Percentiles rank a stretch among this genome's conserved stretches.
Evolutionary conservation across 352 stramenopile species (phyloP).

Genomic region (Phytophthora litchii): DNA sequence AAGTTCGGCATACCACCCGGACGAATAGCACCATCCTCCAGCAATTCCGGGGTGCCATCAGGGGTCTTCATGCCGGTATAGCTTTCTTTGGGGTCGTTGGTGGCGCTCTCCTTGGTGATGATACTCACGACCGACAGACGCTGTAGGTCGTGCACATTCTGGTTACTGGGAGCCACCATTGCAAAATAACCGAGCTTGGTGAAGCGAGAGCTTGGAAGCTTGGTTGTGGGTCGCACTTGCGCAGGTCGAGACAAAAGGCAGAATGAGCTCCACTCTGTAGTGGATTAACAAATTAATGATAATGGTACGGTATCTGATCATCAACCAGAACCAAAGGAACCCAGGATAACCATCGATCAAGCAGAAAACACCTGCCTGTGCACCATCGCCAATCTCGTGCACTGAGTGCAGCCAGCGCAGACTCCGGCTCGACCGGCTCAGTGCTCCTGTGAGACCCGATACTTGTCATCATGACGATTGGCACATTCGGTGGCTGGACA

Average conservation of each 20-base stretch:
- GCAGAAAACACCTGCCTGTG: slow-evolving; percentile 14
- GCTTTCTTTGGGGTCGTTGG: slow-evolving; percentile 29
- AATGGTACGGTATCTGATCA: too few relatives aligned
- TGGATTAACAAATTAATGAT: slow-evolving; percentile 25
- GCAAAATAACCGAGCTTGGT: slow-evolving; percentile 8
- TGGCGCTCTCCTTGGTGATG: slow-evolving; percentile 31
- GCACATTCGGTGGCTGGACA: slow-evolving; percentile 12
- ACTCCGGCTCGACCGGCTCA: slow-evolving; percentile 20
- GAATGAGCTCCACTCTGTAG: slow-evolving; percentile 22
- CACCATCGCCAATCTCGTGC: slow-evolving; percentile 26
- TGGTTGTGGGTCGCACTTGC: slow-evolving; percentile 14
- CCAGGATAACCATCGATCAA: slow-evolving; percentile 8
- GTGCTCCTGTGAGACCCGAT: slow-evolving; percentile 15
- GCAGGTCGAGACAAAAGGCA: slow-evolving; percentile 19
- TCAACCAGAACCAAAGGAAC: too few relatives aligned
- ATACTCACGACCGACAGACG: slow-evolving; percentile 46
- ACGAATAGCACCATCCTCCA: slow-evolving; percentile 47
- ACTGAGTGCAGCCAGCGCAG: slow-evolving; percentile 28
- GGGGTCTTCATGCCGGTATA: slow-evolving; percentile 44
- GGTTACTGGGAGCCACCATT: slow-evolving; percentile 29
- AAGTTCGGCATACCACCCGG: slow-evolving; percentile 42
- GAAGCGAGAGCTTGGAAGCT: slow-evolving; percentile 6
- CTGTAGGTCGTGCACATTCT: slow-evolving; percentile 40
- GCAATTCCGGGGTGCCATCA: slow-evolving; percentile 16
- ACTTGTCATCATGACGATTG: slow-evolving; percentile 15